Evolutionary conservation across 1,284 basidiomycete species (phyloP), one percentile per base, ranked within the genome.

Genomic region (Ustilago tritici): DNA sequence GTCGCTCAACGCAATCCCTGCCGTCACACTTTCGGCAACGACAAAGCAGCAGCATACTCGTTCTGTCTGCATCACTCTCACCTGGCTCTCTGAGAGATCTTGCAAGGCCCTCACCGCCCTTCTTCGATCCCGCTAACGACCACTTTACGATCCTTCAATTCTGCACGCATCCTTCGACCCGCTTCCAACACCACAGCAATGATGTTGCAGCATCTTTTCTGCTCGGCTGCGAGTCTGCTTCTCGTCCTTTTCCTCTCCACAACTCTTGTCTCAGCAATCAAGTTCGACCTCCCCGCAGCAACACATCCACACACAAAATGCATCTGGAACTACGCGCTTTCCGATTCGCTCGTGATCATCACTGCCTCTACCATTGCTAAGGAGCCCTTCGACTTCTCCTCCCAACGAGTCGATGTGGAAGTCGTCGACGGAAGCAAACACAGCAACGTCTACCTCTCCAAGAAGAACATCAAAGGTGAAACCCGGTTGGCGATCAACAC

Each of bases 401-500:
- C 77, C 28, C 84, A 85, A 55, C 75, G 76, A 23, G 58, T 98
- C 47, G 96, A 99, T 88, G 90, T 99, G 75, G 94, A 97, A 85
- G 95, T 99, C 73, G 88, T 98, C 61, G 97, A 99, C 88, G 94
- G 94, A 12, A 92, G 92, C 60, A 89, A 92, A 54, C 91, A 92
- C 85, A 91, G 92, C 84, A 98, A 98, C 86, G 91, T 96, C 19
- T 99, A 98, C 87, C 89, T 98, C 78, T 92, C 90, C 84, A 98
- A 98, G 89, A 92, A 89, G 87, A 91, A 91, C 62, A 93, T 99
- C 82, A 92, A 91, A 68, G 93, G 91, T 10, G 96, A 99, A 89
- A 94, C 95, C 19, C 89, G 96, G 76, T 89, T 98, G 72, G 97
- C 96, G 5, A 91, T 99, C 81, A 99, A 96, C 17, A 93, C 95